Evolutionary conservation across 495 filamentous ascomycete genomes (phyloP), one percentile per base, ranked within the genome.

Genomic region (Pseudevernia furfuracea): DNA sequence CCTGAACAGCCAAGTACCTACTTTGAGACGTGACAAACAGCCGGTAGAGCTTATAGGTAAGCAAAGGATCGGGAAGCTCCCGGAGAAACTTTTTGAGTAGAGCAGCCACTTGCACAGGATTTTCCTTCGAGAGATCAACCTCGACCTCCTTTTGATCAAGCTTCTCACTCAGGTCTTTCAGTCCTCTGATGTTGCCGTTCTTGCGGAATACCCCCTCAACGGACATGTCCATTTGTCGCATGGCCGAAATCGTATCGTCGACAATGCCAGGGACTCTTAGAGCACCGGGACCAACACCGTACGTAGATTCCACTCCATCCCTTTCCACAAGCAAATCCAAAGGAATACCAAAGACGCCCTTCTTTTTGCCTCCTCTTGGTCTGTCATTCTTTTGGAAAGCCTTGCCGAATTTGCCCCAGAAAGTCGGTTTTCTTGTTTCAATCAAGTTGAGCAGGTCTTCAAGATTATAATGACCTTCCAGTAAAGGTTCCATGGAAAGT

Each of bases 161-260:
- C 68, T 84, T 78, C 48, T 93, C 90, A 36, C 88, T 84, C 25
- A 95, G 77, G 61, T 96, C 92, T 66, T 88, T 89, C 34, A 97
- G 80, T 59, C 90, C 87, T 70, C 89, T 88, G 73, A 99, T 97
- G 72, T 97, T 97, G 64, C 94, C 94, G 71, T 97, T 99, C 81
- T 99, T 99, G 61, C 94, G 88, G 83, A 99, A 99, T 56, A 99
- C 93, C 71, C 95, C 95, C 72, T 99, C 94, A 11, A 97, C 90
- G 23, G 91, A 96, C 82, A 99, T 96, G 75, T 99, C 94, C 92
- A 97, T 99, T 71, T 91, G 93, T 67, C 90, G 86, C 90, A 99
- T 94, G 36, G 92, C 90, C 8, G 89, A 89, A 19, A 97, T 85
- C 34, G 92, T 85, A 70, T 97, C 95, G 71, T 97, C 92, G 43